A percentile compares a stretch with the other conserved stretches of the same genome.
Conservation (phyloP, 2,329 filamentous ascomycete genomes). For the Chaetomiaceae sp. region DNA sequence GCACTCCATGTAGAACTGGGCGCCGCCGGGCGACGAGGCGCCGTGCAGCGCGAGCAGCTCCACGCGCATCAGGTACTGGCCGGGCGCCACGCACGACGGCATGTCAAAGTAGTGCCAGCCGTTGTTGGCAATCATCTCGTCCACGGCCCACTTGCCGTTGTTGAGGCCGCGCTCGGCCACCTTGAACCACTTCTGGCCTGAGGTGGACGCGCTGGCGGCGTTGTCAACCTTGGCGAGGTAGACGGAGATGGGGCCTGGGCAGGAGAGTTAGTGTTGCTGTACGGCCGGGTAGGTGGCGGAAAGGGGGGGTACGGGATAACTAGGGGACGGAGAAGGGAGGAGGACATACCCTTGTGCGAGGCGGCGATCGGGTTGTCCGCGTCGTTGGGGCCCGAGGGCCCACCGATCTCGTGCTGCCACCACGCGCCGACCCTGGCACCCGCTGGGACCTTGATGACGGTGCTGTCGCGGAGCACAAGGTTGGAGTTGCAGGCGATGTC, state of each 20-base stretch:
- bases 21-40: conserved; percentile 32
- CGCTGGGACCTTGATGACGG: conserved; percentile 28
- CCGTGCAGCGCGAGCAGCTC: conserved; percentile 40
- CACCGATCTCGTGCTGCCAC: conserved; percentile 44
- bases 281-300: background rate
- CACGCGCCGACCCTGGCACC: conserved; percentile 40
- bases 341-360: conserved; percentile 37
- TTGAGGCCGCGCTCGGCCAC: conserved; percentile 41
- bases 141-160: conserved; percentile 43
- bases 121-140: conserved; percentile 43
- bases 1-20: conserved; percentile 39
- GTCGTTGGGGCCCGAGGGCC: conserved; percentile 36
- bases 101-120: conserved; percentile 42
- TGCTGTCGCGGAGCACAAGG: conserved; percentile 26
- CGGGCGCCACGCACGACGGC: conserved; percentile 36
- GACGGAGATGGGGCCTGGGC: conserved; percentile 41
- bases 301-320: background rate
- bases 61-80: conserved; percentile 41
- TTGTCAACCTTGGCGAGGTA: conserved; percentile 48
- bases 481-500: conserved; percentile 28
- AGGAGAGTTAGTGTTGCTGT: conserved; percentile 16
- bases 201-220: conserved; percentile 38
- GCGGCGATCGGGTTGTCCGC: conserved; percentile 40
- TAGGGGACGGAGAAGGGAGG: too few species aligned
- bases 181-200: conserved; percentile 48